Conservation (phyloP, 1,139 yeast genomes). For the Saccharomyces hybrid region DNA sequence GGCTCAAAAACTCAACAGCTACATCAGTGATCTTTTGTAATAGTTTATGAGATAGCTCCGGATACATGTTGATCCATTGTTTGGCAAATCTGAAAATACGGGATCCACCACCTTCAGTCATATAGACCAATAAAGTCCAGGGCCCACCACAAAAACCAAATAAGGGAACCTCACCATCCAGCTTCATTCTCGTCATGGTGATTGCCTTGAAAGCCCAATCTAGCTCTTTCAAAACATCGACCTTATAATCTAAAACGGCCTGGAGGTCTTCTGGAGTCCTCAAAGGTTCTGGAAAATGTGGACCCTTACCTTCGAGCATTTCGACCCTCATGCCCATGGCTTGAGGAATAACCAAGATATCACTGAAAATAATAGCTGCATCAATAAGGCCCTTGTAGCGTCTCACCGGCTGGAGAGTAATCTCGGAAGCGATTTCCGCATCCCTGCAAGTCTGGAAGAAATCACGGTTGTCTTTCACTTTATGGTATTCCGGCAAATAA, state of each 20-base stretch:
- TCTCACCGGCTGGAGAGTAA: slow-evolving; percentile 91
- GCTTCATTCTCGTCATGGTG: slow-evolving; percentile 72
- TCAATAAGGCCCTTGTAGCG: slow-evolving; percentile 85
- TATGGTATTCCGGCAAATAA: slow-evolving; percentile 83
- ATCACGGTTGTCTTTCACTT: slow-evolving; percentile 78
- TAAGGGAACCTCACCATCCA: slow-evolving; percentile 85
- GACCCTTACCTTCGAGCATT: slow-evolving; percentile 94
- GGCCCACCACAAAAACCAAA: slow-evolving; percentile 97
- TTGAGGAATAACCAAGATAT: slow-evolving; percentile 92
- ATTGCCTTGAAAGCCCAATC: slow-evolving; percentile 95
- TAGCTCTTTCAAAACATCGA: slow-evolving; percentile 67
- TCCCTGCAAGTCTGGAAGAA: slow-evolving; percentile 90
- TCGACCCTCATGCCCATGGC: slow-evolving; percentile 95
- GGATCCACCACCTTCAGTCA: slow-evolving; percentile 97
- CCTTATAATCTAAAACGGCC: slow-evolving; percentile 45
- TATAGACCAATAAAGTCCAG: slow-evolving; percentile 92
- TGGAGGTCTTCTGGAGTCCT: slow-evolving; percentile 63
- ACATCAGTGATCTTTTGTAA: slow-evolving; percentile 78
- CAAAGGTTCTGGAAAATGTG: slow-evolving; percentile 83
- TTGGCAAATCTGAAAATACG: slow-evolving; percentile 85
- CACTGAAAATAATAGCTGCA: slow-evolving; percentile 95
- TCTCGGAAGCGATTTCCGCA: slow-evolving; percentile 86
- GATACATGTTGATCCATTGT: slow-evolving; percentile 81
- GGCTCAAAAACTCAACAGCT: slow-evolving; percentile 85
- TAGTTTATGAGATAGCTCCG: slow-evolving; percentile 62